phyloP scores from a whole-genome alignment of 2,329 filamentous ascomycete species.

The Escovopsis sp. region DNA sequence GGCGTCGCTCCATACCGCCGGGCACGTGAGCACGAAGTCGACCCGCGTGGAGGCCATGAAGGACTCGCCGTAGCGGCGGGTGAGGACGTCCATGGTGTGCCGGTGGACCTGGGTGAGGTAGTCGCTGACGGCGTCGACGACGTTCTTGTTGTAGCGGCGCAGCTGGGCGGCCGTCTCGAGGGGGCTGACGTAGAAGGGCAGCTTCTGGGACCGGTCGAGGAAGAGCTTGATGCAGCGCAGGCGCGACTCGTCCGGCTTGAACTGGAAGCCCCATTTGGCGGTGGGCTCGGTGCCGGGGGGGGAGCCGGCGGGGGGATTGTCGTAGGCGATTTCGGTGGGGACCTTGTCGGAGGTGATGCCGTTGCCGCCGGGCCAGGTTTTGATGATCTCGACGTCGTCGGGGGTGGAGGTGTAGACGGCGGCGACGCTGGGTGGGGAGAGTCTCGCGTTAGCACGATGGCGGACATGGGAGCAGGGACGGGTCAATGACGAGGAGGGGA shows the following conservation, averaged over 20 bases:
- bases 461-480: no score
- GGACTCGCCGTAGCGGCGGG: conserved; percentile 56
- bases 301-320: conserved; percentile 9
- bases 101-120: conserved; percentile 62
- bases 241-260: conserved; percentile 60
- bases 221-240: conserved; percentile 75
- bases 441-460: not conserved
- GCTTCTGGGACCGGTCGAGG: conserved; percentile 63
- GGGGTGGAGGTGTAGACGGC: conserved; percentile 61
- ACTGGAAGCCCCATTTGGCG: conserved; percentile 70
- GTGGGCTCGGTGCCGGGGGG: conserved; percentile 26
- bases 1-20: conserved; percentile 71
- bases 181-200: conserved; percentile 66
- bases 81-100: conserved; percentile 67
- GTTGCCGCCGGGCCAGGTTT: conserved; percentile 70
- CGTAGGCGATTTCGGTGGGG: conserved; percentile 57
- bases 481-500: not conserved
- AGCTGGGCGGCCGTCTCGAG: conserved; percentile 64
- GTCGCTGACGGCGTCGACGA: conserved; percentile 65
- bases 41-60: conserved; percentile 65
- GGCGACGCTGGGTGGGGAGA: conserved; percentile 47
- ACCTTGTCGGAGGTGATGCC: conserved; percentile 83
- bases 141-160: conserved; percentile 59
- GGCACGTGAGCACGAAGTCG: conserved; percentile 67
- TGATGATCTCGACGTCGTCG: conserved; percentile 71